Evolutionary conservation across 192 early-diverging fungal genomes (phyloP), one percentile per base, ranked within the genome.

Genomic region (Chytriomyces confervae): DNA sequence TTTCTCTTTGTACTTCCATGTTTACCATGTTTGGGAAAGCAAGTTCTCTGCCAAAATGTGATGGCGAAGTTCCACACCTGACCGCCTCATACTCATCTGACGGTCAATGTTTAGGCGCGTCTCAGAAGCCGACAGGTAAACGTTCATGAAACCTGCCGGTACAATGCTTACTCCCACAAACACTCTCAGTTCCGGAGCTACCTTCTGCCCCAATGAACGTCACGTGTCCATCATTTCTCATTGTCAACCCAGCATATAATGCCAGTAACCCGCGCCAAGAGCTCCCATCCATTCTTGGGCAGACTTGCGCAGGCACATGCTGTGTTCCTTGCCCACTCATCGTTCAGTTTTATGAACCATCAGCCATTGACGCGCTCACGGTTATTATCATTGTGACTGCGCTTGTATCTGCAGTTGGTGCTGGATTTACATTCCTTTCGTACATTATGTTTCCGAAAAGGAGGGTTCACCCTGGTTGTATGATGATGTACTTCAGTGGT

Each of bases 11-110:
- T 51, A 18, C 48, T 8, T 16, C 53, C 13, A 16, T 72, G 16
- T 72, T 72, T 60, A 60, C 48, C 11, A 24, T 51, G 10, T 72
- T 72, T 72, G 70, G 70, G 4, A 51, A 72, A 72, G n/a, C 48
- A 13, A 72, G 70, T 43, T 24, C n/a, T 3, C 48, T 72, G 3
- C 70, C 70, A 27, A 36, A 57, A 16, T 72, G 70, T 36, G 8
- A n/a, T 13, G 70, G 70, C 18, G 23, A 11, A 11, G 51, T 72
- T 60, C 51, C 60, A 5, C 16, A 11, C 51, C 36, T 51, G 13
- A 51, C 16, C 70, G 7, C 45, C 23, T 6, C 70, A 16, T 72
- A 60, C 36, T 72, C 70, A n/a, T n/a, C 49, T 13, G n/a, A 16
- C 24, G 8, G 11, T 18, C 9, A 20, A 18, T 72, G 70, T 49